Evolutionary conservation across 2,329 filamentous ascomycete genomes (phyloP).

Genomic region (Neopestalotiopsis sp.): DNA sequence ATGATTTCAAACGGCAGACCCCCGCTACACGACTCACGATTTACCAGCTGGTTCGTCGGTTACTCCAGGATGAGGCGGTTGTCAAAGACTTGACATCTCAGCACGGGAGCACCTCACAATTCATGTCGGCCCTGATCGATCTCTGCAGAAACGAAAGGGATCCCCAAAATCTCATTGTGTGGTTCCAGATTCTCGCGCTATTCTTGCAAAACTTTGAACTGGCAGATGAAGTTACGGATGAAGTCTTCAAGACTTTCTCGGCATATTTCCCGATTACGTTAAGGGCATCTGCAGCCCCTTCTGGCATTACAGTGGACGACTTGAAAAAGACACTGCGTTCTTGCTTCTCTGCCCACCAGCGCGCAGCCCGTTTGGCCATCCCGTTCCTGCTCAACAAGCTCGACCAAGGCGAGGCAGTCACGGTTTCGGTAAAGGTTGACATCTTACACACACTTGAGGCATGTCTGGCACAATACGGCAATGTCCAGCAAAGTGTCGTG

Average conservation of each 20-base stretch:
- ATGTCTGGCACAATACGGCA: constrained; percentile 54
- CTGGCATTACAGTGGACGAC: constrained; percentile 59
- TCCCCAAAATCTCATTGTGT: constrained; percentile 59
- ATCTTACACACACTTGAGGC: constrained; percentile 60
- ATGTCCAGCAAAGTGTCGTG: constrained; percentile 50
- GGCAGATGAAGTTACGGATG: constrained; percentile 50
- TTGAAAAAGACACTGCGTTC: constrained; percentile 57
- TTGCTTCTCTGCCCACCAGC: constrained; percentile 58
- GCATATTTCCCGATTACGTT: constrained; percentile 67
- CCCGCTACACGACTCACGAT: constrained; percentile 56
- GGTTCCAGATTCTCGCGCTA: constrained; percentile 56
- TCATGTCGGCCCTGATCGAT: constrained; percentile 54
- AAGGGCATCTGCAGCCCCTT: constrained; percentile 52
- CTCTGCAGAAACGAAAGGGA: constrained; percentile 61
- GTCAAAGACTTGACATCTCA: constrained; percentile 49
- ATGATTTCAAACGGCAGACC: constrained; percentile 61
- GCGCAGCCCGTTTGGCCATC: constrained; percentile 50
- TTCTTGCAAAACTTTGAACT: constrained; percentile 52
- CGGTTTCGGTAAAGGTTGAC: constrained; percentile 64
- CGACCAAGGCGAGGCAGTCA: constrained; percentile 63
- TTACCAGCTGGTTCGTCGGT: constrained; percentile 51
- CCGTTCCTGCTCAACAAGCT: constrained; percentile 62
- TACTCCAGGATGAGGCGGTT: constrained; percentile 50
- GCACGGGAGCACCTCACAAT: constrained; percentile 48
- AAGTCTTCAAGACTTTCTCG: constrained; percentile 60